Conservation (phyloP, 1,284 basidiomycete species). For the Apiotrichum montevideense region DNA sequence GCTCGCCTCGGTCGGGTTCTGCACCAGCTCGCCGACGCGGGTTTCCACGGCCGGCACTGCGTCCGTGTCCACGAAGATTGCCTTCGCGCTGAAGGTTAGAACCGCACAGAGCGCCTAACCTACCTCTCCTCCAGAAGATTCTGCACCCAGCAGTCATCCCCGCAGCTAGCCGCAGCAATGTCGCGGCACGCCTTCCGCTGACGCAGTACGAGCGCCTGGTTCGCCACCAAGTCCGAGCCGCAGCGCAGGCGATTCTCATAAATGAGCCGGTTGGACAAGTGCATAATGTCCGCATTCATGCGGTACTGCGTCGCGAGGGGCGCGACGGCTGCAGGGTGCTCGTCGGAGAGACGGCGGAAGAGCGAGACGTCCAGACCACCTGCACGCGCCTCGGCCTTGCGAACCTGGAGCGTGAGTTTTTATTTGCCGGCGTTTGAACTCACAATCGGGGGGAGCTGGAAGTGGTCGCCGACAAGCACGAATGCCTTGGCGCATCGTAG, state of each 20-base stretch:
- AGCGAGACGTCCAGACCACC: slow-evolving; percentile 84
- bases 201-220: slow-evolving; percentile 57
- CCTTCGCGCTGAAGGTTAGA: slow-evolving; percentile 58
- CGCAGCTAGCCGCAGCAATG: slow-evolving; percentile 42
- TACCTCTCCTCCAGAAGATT: slow-evolving; percentile 61
- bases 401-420: slow-evolving; percentile 55
- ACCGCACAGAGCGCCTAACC: slow-evolving; percentile 19
- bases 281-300: slow-evolving; percentile 97
- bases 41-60: slow-evolving; percentile 67
- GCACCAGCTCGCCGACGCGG: slow-evolving; percentile 76
- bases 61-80: slow-evolving; percentile 91
- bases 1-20: slow-evolving; percentile 74
- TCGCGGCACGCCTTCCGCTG: slow-evolving; percentile 43
- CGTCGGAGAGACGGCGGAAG: slow-evolving; percentile 79
- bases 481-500: slow-evolving; percentile 84
- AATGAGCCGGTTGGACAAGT: slow-evolving; percentile 80
- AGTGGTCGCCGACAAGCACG: slow-evolving; percentile 93
- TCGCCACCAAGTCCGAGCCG: slow-evolving; percentile 66
- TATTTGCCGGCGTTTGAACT: slow-evolving; percentile 19
- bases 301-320: slow-evolving; percentile 85
- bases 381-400: slow-evolving; percentile 67
- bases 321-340: slow-evolving; percentile 74
- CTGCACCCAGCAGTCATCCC: slow-evolving; percentile 63
- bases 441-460: slow-evolving; percentile 89
- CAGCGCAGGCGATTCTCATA: slow-evolving; percentile 74